Percentiles rank a stretch among this genome's conserved stretches.
phyloP scores from a whole-genome alignment of 2,329 filamentous ascomycete genomes.

The Fusarium zealandicum region DNA sequence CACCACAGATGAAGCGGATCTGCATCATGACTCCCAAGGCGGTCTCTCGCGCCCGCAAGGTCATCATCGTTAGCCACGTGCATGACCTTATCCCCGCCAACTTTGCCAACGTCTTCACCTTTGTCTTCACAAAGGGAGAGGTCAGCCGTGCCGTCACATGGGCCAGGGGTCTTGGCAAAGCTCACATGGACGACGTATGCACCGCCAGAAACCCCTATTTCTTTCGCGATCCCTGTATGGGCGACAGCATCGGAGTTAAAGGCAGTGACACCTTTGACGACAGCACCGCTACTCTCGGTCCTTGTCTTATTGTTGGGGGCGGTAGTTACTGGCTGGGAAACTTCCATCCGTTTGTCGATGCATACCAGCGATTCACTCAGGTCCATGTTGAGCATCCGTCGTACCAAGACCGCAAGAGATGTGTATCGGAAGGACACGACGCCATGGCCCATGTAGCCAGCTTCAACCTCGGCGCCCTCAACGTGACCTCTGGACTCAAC shows the following conservation, averaged over 20 bases:
- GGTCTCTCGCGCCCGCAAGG: constrained; percentile 48
- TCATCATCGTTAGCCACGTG: constrained; percentile 51
- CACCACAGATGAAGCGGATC: constrained; percentile 47
- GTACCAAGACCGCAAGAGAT: constrained; percentile 48
- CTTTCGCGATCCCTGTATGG: constrained; percentile 54
- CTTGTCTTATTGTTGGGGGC: constrained; percentile 49
- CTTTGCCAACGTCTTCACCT: constrained; percentile 43
- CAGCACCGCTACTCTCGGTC: constrained; percentile 52
- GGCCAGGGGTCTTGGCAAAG: constrained; percentile 49
- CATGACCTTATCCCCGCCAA: constrained; percentile 50
- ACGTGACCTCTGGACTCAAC: constrained; percentile 52
- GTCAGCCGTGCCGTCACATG: constrained; percentile 48
- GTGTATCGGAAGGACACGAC: constrained; percentile 49
- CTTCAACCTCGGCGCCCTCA: constrained; percentile 48
- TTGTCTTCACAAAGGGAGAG: constrained; percentile 50
- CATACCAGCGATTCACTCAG: constrained; percentile 38
- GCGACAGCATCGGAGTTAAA: constrained; percentile 53
- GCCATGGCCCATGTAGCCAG: constrained; percentile 40
- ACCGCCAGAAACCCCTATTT: constrained; percentile 52
- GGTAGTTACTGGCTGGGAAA: constrained; percentile 53
- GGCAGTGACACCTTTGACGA: constrained; percentile 44
- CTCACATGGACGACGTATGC: constrained; percentile 52
- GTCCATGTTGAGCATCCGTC: constrained; percentile 52
- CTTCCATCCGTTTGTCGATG: constrained; percentile 54
- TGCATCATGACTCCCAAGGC: constrained; percentile 50